These are phyloP conservation scores for Pestalotiopsis sp. DNA, from an alignment of 2,329 filamentous ascomycete genomes.

Conservation along the genomic window DNA sequence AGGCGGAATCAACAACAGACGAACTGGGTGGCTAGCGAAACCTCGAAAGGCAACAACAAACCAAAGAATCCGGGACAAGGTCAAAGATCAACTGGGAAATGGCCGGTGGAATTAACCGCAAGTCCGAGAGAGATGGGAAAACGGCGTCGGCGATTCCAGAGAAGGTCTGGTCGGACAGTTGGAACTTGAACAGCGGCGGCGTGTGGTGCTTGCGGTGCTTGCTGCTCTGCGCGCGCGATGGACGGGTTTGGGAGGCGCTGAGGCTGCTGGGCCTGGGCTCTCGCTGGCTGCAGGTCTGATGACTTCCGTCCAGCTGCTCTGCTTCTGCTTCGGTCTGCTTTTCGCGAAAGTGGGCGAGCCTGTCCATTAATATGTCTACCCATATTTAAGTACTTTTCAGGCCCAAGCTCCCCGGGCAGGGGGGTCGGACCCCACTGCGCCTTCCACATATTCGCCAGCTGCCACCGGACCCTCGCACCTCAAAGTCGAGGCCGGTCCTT, in stretches of 20 bases:
- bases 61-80: too few relatives aligned
- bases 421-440: background rate
- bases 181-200: too few relatives aligned
- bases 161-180: too few relatives aligned
- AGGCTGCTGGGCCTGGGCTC: slow-evolving; percentile 6
- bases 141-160: too few relatives aligned
- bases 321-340: background rate
- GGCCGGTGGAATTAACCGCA: too few relatives aligned
- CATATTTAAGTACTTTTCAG: slow-evolving; percentile 17
- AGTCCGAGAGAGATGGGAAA: too few relatives aligned
- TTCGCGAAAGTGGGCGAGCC: slow-evolving; percentile 19
- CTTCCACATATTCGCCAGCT: slow-evolving; percentile 1
- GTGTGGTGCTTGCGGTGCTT: too few relatives aligned
- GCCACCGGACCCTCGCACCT: slow-evolving; percentile 8
- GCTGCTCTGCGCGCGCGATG: too few relatives aligned
- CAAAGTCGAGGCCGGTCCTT: background rate
- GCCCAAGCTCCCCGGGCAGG: slow-evolving; percentile 7
- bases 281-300: slow-evolving; percentile 18
- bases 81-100: too few relatives aligned
- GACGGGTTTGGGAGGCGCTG: background rate
- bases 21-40: too few relatives aligned
- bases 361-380: slow-evolving; percentile 20
- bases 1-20: background rate
- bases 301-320: slow-evolving; percentile 11
- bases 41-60: too few relatives aligned